Conservation (phyloP, 169 alveolate species). For the Eimeria sp. region DNA sequence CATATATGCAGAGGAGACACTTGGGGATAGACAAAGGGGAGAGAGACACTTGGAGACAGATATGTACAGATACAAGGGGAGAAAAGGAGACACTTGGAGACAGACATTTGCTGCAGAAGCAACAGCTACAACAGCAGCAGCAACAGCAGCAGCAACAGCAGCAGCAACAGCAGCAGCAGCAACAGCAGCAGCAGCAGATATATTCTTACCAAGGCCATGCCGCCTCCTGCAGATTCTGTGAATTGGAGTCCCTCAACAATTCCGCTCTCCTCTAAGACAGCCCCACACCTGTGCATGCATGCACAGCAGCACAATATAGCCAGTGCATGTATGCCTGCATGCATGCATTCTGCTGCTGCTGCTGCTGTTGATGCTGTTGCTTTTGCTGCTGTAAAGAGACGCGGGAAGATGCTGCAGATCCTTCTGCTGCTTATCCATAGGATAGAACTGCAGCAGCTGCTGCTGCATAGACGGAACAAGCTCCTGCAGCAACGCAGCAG, state of each 20-base stretch:
- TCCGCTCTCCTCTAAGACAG: conserved; percentile 80
- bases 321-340: background rate
- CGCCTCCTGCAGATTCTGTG: conserved; percentile 81
- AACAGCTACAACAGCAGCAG: conserved; percentile 19
- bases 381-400: background rate
- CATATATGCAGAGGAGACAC: no score
- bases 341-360: background rate
- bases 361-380: conserved; percentile 10
- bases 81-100: no score
- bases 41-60: no score
- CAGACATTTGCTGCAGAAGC: conserved; percentile 93
- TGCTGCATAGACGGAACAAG: background rate
- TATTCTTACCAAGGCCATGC: conserved; percentile 56
- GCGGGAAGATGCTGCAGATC: conserved; percentile 22
- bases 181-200: background rate
- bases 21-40: no score
- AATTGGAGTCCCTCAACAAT: conserved; percentile 81
- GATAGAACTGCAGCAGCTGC: background rate
- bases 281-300: conserved; percentile 80
- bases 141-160: conserved; percentile 16
- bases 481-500: conserved; percentile 28
- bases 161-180: conserved; percentile 1
- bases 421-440: background rate
- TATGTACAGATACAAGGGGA: no score
- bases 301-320: background rate